Conservation (phyloP, 352 stramenopile species). For the Pythium myriotylum region DNA sequence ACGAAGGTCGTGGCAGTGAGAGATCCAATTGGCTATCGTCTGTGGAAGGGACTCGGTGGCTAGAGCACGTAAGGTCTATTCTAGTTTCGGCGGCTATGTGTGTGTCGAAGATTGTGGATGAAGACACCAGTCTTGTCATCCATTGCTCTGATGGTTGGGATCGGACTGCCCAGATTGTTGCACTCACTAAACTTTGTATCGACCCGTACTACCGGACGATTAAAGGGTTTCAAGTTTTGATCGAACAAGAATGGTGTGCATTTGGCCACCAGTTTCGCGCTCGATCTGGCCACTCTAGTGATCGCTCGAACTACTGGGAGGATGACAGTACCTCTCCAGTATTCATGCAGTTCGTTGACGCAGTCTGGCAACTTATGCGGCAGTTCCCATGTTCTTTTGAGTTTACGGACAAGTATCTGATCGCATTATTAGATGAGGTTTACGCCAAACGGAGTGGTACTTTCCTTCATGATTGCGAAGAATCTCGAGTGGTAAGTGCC, state of each 20-base stretch:
- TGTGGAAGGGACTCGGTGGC: conserved; percentile 79
- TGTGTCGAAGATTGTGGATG: conserved; percentile 81
- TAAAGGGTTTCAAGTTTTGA: conserved; percentile 95
- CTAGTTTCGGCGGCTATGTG: conserved; percentile 92
- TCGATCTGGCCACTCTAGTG: conserved; percentile 71
- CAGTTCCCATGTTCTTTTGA: conserved; percentile 98
- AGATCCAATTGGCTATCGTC: conserved; percentile 79
- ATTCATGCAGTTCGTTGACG: conserved; percentile 99
- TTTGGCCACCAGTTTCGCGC: conserved; percentile 99
- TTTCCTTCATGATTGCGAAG: conserved; percentile 97
- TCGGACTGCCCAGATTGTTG: conserved; percentile 95
- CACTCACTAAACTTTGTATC: conserved; percentile 95
- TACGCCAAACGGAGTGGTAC: conserved; percentile 97
- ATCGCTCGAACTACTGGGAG: conserved; percentile 84
- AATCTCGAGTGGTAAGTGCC: conserved; percentile 68
- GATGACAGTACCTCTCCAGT: conserved; percentile 97
- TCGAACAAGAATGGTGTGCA: conserved; percentile 99
- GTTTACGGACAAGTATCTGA: conserved; percentile 94
- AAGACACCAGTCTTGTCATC: conserved; percentile 95
- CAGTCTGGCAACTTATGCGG: conserved; percentile 96
- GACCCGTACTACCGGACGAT: conserved; percentile 98
- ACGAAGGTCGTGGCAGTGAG: conserved; percentile 80
- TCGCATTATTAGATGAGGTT: conserved; percentile 95
- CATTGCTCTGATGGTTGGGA: conserved; percentile 99
- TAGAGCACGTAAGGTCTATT: conserved; percentile 81